Base-by-base conservation (phyloP, 2,329 filamentous ascomycete genomes). In the Capronia americana region DNA sequence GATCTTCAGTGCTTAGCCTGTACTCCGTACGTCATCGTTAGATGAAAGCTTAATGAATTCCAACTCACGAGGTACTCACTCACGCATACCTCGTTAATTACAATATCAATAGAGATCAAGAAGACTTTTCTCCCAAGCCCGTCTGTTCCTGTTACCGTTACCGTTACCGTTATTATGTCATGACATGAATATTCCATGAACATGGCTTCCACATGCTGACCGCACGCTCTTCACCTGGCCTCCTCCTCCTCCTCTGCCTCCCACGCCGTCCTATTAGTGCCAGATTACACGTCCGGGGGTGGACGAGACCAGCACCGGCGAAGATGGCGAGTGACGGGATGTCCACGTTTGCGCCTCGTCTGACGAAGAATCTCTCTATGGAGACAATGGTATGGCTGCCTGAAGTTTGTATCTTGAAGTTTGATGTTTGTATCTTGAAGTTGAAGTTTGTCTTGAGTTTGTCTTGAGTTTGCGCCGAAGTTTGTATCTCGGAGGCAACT, bases 261-360 rank as follows among this genome's bases (percentile, higher is more conserved):
- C 32, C 32, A 12, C 32, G 32, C 11, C 32, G 32, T 3, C 32
- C 32, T 34, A 4, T 34, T 11, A n/a, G 38, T 20, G 38, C 38
- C 38, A 44, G 38, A n/a, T n/a, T 44, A n/a, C 20, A 26, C n/a
- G 12, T 51, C 20, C 24, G 24, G 5, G 11, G 24, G 20, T 11
- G 46, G 46, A 12, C 46, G 8, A 14, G 23, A 26, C n/a, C 24
- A 10, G 20, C 57, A 26, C n/a, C 24, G 23, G 20, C 57, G 14
- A 64, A 26, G 10, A 72, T 72, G 71, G 69, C 68, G 12, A 53
- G 17, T n/a, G 38, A 61, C 57, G 71, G 71, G 56, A 72, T 71
- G 69, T 69, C 71, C 1, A 70, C 66, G 11, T 69, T 68, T 61
- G 68, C 67, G 38, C 68, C 71, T 20, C 51, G 38, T n/a, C 63